A percentile compares a stretch with the other conserved stretches of the same genome.
Evolutionary conservation across 1,284 basidiomycete species (phyloP).

Genomic region (Rugosomyces carneus): DNA sequence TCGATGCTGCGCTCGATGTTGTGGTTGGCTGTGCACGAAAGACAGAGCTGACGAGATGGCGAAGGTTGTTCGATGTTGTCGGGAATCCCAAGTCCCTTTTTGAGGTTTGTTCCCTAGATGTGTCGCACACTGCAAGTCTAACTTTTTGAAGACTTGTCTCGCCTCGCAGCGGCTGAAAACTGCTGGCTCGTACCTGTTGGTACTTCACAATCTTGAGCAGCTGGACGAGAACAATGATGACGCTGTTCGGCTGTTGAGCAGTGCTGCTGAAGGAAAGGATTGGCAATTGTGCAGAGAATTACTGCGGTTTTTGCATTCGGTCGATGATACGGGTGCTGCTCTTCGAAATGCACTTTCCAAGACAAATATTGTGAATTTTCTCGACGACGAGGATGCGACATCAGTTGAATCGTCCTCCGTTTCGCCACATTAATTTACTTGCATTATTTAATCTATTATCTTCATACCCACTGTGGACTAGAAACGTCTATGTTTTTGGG

Average conservation of each 20-base stretch:
- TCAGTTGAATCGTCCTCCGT: constrained; percentile 3
- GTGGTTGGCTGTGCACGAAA: constrained; percentile 96
- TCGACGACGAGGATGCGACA: constrained; percentile 9
- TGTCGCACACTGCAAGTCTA: constrained; percentile 1
- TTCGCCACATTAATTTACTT: not conserved
- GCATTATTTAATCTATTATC: not conserved
- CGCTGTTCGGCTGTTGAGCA: constrained; percentile 70
- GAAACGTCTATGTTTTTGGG: not conserved
- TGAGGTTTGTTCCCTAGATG: constrained; percentile 47
- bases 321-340: constrained; percentile 79
- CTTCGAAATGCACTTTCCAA: constrained; percentile 56
- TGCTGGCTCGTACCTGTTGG: constrained; percentile 89
- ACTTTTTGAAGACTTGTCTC: constrained; percentile 62
- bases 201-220: constrained; percentile 90
- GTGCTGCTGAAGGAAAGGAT: constrained; percentile 69
- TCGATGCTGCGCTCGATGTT: constrained; percentile 85
- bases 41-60: constrained; percentile 93
- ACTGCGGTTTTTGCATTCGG: constrained; percentile 85
- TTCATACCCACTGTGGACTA: not conserved
- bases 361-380: constrained; percentile 26
- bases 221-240: constrained; percentile 76
- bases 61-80: constrained; percentile 81
- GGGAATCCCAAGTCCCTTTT: constrained; percentile 90
- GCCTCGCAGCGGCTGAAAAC: constrained; percentile 73
- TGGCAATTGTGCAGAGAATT: constrained; percentile 85